phyloP scores from a whole-genome alignment of 2,329 filamentous ascomycete genomes.

The Aspergillus sp. region DNA sequence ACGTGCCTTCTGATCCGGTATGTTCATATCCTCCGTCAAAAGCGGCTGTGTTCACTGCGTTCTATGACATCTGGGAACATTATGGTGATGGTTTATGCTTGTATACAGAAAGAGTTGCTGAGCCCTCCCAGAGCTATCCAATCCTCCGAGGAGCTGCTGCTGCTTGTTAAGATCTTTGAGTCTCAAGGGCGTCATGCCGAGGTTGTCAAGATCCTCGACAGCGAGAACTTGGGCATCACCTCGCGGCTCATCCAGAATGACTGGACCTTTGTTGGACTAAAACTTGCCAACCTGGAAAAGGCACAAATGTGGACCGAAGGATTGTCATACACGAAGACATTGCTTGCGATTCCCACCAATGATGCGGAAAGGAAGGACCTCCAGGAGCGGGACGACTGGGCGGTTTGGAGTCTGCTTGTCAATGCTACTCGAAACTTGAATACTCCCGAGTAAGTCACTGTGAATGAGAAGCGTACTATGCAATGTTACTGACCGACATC shows the following conservation, averaged over 20 bases:
- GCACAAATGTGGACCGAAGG: conserved; percentile 40
- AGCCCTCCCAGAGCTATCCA: conserved; percentile 46
- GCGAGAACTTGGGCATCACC: conserved; percentile 39
- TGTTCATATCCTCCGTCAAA: conserved; percentile 12
- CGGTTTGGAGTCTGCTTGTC: conserved; percentile 45
- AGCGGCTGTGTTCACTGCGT: neutral
- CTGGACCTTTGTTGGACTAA: conserved; percentile 39
- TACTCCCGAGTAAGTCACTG: conserved; percentile 32
- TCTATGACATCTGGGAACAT: conserved; percentile 12
- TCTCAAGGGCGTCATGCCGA: conserved; percentile 41
- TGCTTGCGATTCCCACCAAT: conserved; percentile 37
- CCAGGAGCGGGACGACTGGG: conserved; percentile 46
- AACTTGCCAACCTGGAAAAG: conserved; percentile 38
- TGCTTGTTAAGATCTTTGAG: conserved; percentile 46
- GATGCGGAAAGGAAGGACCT: conserved; percentile 26
- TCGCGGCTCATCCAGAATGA: conserved; percentile 46
- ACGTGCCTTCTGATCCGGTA: conserved; percentile 45
- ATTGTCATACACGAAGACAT: conserved; percentile 32
- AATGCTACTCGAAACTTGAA: conserved; percentile 31
- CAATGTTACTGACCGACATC: conserved; percentile 9
- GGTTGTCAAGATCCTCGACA: conserved; percentile 42
- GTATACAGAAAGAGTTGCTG: conserved; percentile 38
- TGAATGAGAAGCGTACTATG: neutral
- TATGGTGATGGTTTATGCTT: conserved; percentile 16
- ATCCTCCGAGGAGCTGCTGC: conserved; percentile 45